These are phyloP conservation scores for Eucalyptus cladocalyx DNA, from an alignment of 345 rosid species.

Conservation along the genomic window DNA sequence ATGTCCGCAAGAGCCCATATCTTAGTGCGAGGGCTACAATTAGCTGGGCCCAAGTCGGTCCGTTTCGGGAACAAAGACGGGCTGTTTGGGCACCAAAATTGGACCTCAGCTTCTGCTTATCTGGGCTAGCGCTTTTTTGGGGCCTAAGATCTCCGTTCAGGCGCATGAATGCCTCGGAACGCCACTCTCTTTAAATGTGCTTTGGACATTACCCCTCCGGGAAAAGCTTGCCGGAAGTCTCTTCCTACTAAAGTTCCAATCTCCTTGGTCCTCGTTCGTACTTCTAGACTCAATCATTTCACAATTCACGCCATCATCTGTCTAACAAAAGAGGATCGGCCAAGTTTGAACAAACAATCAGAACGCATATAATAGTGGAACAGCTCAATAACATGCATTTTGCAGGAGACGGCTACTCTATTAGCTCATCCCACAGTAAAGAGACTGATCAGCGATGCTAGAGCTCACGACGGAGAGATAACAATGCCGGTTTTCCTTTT, in stretches of 20 bases:
- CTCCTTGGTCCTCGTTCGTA: not conserved
- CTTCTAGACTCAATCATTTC: not conserved
- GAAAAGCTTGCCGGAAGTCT: not conserved
- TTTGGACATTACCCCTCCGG: not conserved
- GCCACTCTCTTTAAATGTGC: not conserved
- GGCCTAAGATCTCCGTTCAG: not conserved
- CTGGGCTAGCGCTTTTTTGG: not conserved
- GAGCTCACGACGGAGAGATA: not conserved
- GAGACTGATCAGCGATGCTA: not conserved
- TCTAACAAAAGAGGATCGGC: not conserved
- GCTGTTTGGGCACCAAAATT: not conserved
- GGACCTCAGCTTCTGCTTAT: not conserved
- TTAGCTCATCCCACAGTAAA: not conserved
- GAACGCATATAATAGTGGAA: not conserved
- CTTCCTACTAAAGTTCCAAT: not conserved
- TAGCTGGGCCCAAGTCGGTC: not conserved
- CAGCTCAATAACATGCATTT: not conserved
- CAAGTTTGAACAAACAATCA: not conserved
- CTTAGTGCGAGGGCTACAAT: not conserved
- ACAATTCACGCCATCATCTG: not conserved
- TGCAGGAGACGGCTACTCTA: not conserved
- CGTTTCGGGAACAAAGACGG: not conserved
- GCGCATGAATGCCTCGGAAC: not conserved
- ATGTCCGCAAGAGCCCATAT: not conserved
- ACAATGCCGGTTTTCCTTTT: not conserved